These are phyloP conservation scores for Pyrenochaeta sp. DNA, from an alignment of 2,329 filamentous ascomycete species.

Conservation along the genomic window DNA sequence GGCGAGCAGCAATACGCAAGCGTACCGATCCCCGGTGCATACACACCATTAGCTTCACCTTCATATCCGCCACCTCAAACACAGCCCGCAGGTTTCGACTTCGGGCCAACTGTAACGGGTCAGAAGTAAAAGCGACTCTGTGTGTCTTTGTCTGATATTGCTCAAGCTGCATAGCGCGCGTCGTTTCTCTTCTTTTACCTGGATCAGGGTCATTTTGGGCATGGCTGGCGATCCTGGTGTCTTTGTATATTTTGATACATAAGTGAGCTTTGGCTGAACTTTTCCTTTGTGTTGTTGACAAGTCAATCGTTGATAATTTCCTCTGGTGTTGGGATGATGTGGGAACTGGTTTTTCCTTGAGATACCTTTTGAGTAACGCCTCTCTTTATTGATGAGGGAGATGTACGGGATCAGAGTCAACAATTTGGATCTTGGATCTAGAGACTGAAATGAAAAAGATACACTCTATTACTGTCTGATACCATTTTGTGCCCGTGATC, in stretches of 20 bases:
- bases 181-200: constrained; percentile 17
- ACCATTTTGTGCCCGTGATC: background rate
- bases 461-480: background rate
- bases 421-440: background rate
- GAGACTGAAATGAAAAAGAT: constrained; percentile 7
- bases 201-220: constrained; percentile 26
- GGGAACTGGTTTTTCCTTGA: constrained; percentile 8
- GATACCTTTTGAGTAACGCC: constrained; percentile 11
- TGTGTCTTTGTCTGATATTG: constrained; percentile 5
- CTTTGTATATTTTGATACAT: constrained; percentile 35
- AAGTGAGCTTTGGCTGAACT: constrained; percentile 12
- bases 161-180: constrained; percentile 24
- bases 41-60: constrained; percentile 61
- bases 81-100: constrained; percentile 46
- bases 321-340: background rate
- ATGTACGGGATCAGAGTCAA: background rate
- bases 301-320: constrained; percentile 14
- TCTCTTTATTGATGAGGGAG: constrained; percentile 7
- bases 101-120: constrained; percentile 43
- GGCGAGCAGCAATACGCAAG: constrained; percentile 85
- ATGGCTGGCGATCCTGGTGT: constrained; percentile 30
- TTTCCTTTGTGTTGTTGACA: constrained; percentile 12
- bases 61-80: constrained; percentile 48
- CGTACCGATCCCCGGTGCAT: constrained; percentile 89
- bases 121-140: constrained; percentile 21